Conservation (phyloP, 495 filamentous ascomycete species). For the Wilcoxina mikolae region DNA sequence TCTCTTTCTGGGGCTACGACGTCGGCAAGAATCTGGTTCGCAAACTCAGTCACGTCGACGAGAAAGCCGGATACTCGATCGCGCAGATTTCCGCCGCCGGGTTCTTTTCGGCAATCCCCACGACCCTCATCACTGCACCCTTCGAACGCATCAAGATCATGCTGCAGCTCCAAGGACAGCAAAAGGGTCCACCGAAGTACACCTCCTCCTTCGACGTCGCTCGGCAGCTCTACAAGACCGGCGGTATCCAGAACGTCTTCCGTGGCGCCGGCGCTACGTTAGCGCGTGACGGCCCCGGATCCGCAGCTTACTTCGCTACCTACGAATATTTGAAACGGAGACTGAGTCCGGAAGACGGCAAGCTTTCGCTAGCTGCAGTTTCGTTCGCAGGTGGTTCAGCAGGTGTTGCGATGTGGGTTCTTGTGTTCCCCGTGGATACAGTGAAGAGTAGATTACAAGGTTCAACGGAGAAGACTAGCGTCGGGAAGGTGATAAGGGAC, state of each 20-base stretch:
- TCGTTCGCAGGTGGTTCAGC: conserved; percentile 75
- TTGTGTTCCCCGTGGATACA: conserved; percentile 94
- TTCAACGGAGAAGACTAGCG: conserved; percentile 70
- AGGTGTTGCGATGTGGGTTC: conserved; percentile 97
- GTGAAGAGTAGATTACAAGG: conserved; percentile 91
- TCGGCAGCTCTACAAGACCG: conserved; percentile 80
- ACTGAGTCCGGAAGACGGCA: conserved; percentile 70
- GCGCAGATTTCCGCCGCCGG: conserved; percentile 81
- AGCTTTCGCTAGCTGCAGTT: conserved; percentile 70
- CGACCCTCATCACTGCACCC: conserved; percentile 93
- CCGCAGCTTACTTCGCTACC: conserved; percentile 87
- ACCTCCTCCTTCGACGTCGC: conserved; percentile 83
- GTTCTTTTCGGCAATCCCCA: conserved; percentile 95
- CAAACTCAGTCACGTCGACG: conserved; percentile 48
- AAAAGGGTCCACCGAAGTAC: conserved; percentile 86
- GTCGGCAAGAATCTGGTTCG: conserved; percentile 78
- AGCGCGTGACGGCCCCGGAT: conserved; percentile 82
- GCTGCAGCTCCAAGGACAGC: conserved; percentile 90
- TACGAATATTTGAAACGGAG: conserved; percentile 88
- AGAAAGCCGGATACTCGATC: conserved; percentile 50
- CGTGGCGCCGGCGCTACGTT: conserved; percentile 81
- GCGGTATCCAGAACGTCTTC: conserved; percentile 80
- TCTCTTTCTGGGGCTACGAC: conserved; percentile 98
- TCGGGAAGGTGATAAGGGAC: conserved; percentile 61
- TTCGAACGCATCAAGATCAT: conserved; percentile 99